Base-by-base conservation (phyloP, 2,329 filamentous ascomycete genomes). In the Neurospora sp. region DNA sequence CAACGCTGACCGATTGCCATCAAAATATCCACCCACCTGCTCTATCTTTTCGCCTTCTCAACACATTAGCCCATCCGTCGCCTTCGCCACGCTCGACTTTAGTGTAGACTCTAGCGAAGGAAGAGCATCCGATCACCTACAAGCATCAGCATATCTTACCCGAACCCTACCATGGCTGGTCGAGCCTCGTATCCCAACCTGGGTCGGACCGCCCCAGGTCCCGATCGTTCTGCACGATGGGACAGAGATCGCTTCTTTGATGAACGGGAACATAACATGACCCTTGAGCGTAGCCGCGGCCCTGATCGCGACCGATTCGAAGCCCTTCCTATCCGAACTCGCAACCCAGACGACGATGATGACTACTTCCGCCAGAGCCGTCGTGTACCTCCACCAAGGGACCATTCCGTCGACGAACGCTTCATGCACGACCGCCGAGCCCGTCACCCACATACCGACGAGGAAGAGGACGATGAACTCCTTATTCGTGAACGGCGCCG, bases 231-330 rank as follows among this genome's bases (percentile, higher is more conserved):
- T 67, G 81, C 80, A 73, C 80, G 83, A 74, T 89, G 85, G 86
- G 86, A 89, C 74, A 82, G 82, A 66, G 86, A 87, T 72, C 86
- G 86, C 72, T 83, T 77, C 69, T 82, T 84, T 75, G 77, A 77
- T 33, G 82, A 84, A 70, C 81, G 83, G 62, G 81, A 83, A 67
- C 80, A 62, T 15, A 36, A 36, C 8, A 36, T 36, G 52, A 62
- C 52, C 6, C 52, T 62, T 33, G 52, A 62, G 82, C 67, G 80
- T 82, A 82, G 87, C 68, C 87, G 85, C 76, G 81, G 83, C 71
- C 83, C 85, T 71, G 86, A 87, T 69, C 81, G 81, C 39, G 68
- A 73, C 68, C 80, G 82, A 67, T 83, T 82, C 70, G 84, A 86
- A 71, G 85, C 87, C 15, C 52, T 62, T 36, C 52, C 52, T 15